phyloP scores from a whole-genome alignment of 805 yeast genomes.

The Wickerhamiella occidentalis region DNA sequence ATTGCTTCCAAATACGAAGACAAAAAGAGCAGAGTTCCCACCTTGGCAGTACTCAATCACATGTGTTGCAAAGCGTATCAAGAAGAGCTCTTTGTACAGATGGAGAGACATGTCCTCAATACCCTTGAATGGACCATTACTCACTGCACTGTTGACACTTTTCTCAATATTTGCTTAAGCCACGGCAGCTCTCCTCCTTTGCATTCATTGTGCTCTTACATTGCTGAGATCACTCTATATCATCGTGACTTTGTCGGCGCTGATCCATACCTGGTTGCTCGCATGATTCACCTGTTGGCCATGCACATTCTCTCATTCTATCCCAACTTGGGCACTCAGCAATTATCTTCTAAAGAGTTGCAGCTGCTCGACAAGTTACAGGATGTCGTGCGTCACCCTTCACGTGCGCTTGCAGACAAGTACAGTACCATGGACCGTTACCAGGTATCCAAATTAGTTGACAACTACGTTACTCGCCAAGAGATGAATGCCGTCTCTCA shows the following conservation, averaged over 20 bases:
- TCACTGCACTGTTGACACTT: conserved; percentile 45
- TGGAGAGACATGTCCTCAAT: conserved; percentile 60
- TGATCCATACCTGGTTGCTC: conserved; percentile 25
- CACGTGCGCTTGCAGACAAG: conserved; percentile 30
- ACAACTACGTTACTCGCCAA: conserved; percentile 25
- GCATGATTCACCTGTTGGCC: conserved; percentile 26
- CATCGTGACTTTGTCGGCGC: conserved; percentile 27
- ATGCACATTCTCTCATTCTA: conserved; percentile 20
- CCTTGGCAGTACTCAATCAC: conserved; percentile 53
- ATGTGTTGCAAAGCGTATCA: conserved; percentile 54
- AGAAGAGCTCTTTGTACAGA: conserved; percentile 49
- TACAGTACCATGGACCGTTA: conserved; percentile 26
- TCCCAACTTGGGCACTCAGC: conserved; percentile 11
- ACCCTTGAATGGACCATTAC: conserved; percentile 59
- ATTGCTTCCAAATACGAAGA: conserved; percentile 70
- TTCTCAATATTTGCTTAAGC: conserved; percentile 22
- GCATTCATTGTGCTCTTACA: conserved; percentile 24
- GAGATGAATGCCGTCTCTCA: conserved; percentile 18
- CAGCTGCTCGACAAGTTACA: conserved; percentile 27
- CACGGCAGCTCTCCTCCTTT: conserved; percentile 23
- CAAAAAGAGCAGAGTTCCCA: conserved; percentile 61
- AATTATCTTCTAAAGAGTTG: conserved; percentile 19
- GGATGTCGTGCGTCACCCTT: conserved; percentile 28
- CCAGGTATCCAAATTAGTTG: conserved; percentile 27
- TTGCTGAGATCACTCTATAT: conserved; percentile 29